Conservation (phyloP, 495 filamentous ascomycete genomes). For the Thermothielavioides terrestris region DNA sequence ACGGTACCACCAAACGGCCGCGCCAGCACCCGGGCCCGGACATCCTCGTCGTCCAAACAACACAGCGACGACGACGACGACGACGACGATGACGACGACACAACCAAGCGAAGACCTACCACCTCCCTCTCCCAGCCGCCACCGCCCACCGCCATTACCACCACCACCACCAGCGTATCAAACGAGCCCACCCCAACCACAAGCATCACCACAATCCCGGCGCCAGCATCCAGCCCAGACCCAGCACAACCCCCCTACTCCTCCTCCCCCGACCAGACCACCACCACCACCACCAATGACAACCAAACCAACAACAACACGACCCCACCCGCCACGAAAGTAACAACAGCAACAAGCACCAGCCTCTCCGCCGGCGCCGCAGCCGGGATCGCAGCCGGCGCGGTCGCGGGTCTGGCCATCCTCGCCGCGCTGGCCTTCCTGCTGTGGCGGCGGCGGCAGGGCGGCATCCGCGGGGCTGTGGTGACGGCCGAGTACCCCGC, state of each 20-base stretch:
- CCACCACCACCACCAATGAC: not conserved
- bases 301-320: not conserved
- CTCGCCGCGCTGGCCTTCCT: constrained; percentile 11
- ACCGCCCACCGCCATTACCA: not conserved
- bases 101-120: not conserved
- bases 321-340: not conserved
- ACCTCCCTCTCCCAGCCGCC: not conserved
- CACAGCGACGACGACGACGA: not conserved
- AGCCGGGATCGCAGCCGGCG: constrained; percentile 18
- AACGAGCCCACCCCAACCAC: not conserved
- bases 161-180: not conserved
- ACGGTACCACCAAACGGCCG: not conserved
- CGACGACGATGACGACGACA: not conserved
- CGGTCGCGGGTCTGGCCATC: constrained; percentile 4
- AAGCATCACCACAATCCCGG: not conserved
- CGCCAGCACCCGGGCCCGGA: not conserved
- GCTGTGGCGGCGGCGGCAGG: constrained; percentile 11
- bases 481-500: constrained; percentile 17
- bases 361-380: constrained; percentile 15
- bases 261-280: not conserved
- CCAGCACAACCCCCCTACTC: not conserved
- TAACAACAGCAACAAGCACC: not conserved
- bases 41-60: not conserved
- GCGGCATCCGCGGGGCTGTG: constrained; percentile 15
- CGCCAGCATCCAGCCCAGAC: too few species aligned